Evolutionary conservation across 164 flowering plant genomes (phyloP), one percentile per base, ranked within the genome.

Genomic region (Nymphaea thermarum): DNA sequence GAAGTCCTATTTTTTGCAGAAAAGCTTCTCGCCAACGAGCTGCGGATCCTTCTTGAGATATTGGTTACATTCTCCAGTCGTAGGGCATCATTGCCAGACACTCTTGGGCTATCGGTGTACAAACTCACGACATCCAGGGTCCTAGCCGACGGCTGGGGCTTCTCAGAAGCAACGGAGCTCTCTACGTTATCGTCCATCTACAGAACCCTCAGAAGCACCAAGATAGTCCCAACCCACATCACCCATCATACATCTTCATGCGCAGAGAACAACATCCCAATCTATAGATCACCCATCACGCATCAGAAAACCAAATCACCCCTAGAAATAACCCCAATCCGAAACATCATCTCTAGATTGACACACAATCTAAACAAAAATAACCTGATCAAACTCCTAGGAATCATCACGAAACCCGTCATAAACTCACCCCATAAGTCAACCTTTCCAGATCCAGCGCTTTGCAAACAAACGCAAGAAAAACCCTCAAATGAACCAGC

Each of bases 161-260:
- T 76, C 73, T 72, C 83, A 74, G 70, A 45, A 42, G 78, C 84
- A 78, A 80, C 80, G 69, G 82, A 71, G 62, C 62, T 77, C 60
- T 70, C 86, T 70, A 74, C 72, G 65, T 83, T 84, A 80, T 68
- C 72, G 80, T 88, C 98, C 98, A 88, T 92, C 85, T 79, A 89
- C 83, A 73, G 14, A 74, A 65, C 53, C 68, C 75, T 70, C 78
- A 78, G 53, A 79, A 77, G 76, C 72, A 65, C 25, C 65, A 72
- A 67, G 62, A 65, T 74, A 79, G 66, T 43, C 73, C 77, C 83
- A 67, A 73, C 63, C 72, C 76, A 78, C 82, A 82, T 66, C 68
- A 70, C 71, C 85, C 90, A 86, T 81, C 83, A 77, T 77, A 70
- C 83, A 80, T 69, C 45, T 74, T 51, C 57, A 51, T 70, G 65